Conservation (phyloP, 2,329 filamentous ascomycete genomes). For the Penicillium vulpinum region DNA sequence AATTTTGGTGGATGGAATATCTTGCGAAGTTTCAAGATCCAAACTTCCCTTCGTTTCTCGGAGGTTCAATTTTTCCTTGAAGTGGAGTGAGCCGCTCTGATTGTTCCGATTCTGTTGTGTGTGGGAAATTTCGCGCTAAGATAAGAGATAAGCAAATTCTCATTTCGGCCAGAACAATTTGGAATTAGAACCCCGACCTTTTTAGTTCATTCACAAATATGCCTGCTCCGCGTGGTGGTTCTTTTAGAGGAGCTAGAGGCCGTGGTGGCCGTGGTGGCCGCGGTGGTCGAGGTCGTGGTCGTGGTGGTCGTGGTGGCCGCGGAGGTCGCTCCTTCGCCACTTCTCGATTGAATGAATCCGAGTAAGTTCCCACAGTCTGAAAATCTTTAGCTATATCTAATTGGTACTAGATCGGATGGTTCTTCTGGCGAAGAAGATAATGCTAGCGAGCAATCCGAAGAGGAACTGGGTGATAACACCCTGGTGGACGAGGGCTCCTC, state of each 20-base stretch:
- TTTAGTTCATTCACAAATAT: constrained; percentile 20
- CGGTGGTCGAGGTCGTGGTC: constrained; percentile 60
- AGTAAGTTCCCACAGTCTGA: constrained; percentile 31
- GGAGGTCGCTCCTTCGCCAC: constrained; percentile 31
- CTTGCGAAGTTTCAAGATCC: constrained; percentile 17
- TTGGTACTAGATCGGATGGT: constrained; percentile 27
- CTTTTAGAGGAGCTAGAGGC: constrained; percentile 24
- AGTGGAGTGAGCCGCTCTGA: constrained; percentile 32
- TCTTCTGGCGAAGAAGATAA: constrained; percentile 29
- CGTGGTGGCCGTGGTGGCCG: constrained; percentile 69
- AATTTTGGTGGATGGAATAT: constrained; percentile 34
- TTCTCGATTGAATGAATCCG: constrained; percentile 41
- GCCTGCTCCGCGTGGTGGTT: constrained; percentile 30
- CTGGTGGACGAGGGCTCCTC: constrained; percentile 37
- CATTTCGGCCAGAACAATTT: constrained; percentile 5
- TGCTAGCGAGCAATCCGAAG: constrained; percentile 48
- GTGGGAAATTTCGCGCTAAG: constrained; percentile 52
- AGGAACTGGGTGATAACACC: constrained; percentile 42
- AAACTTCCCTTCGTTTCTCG: constrained; percentile 22
- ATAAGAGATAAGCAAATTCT: constrained; percentile 35
- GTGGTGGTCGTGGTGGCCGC: not conserved
- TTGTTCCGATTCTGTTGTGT: constrained; percentile 40
- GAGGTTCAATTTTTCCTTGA: constrained; percentile 34
- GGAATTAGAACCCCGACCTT: constrained; percentile 1
- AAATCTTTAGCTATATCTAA: constrained; percentile 12